Base-by-base conservation (phyloP, 345 rosid species). In the Gossypium raimondii region DNA sequence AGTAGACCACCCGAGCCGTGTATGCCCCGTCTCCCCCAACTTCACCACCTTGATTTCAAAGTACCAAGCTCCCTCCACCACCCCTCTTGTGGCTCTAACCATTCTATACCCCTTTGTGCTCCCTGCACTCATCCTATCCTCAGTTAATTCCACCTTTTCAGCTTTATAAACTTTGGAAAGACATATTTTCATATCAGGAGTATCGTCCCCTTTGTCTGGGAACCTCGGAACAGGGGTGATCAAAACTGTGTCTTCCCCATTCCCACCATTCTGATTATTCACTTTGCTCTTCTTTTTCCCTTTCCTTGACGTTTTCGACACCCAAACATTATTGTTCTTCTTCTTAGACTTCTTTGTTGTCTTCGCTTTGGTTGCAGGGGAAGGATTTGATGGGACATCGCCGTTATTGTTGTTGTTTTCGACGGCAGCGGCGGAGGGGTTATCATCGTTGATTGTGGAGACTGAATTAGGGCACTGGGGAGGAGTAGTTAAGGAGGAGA, bases 81-180 rank as follows among this genome's bases (percentile, higher is more conserved):
- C 97, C 76, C 97, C 98, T 77, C 99, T 87, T 0, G 99, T 93
- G 38, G 99, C 89, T 68, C 99, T 87, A 84, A 91, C 99, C 99
- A 95, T 91, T 73, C 99, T 87, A 16, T 95, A 93, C 9, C 99
- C 99, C 76, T 95, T 95, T 11, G 88, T 78, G 77, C 98, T 95
- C 51, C 93, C 98, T 1, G 99, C 98, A 57, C 82, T 89, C 79
- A 93, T 52, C 59, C 98, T 86, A 75, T 95, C 98, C 47, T 93
- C 99, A 25, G 87, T 87, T 48, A 95, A 29, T 76, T 95, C 99
- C 27, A 93, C 99, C 81, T 93, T 95, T 85, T 95, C 99, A 1
- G 99, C 99, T 79, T 95, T 95, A 81, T 90, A 91, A 4, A 89
- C 97, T 81, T 90, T 91, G 1, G 99, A 95, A 25, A 95, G 80